phyloP scores from a whole-genome alignment of 305 asterid species.

The Rubia peregrina region DNA sequence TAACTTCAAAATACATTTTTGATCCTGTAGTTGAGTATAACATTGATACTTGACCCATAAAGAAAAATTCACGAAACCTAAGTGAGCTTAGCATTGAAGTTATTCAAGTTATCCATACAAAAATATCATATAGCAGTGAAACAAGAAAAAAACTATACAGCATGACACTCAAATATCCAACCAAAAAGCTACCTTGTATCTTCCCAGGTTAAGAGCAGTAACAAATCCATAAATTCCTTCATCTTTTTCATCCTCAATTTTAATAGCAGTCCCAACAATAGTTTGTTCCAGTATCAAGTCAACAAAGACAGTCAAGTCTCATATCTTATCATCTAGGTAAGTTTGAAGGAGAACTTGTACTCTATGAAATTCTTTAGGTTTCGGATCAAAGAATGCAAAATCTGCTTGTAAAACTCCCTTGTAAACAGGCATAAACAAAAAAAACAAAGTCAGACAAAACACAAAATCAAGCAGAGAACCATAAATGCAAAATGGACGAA shows the following conservation, averaged over 20 bases:
- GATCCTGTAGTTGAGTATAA: constrained; percentile 37
- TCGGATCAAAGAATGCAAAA: constrained; percentile 87
- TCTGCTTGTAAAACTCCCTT: constrained; percentile 83
- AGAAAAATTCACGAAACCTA: not conserved
- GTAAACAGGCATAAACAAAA: constrained; percentile 5
- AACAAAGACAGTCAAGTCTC: constrained; percentile 88
- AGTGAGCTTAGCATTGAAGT: not conserved
- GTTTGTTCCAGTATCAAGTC: constrained; percentile 82
- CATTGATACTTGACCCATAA: constrained; percentile 5
- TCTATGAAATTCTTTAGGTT: constrained; percentile 82
- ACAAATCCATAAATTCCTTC: constrained; percentile 66
- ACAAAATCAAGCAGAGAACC: not conserved
- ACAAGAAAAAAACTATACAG: not conserved
- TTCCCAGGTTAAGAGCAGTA: constrained; percentile 66
- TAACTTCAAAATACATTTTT: constrained; percentile 47
- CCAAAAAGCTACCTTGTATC: constrained; percentile 48
- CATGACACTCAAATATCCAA: not conserved
- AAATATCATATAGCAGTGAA: not conserved
- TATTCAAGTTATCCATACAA: not conserved
- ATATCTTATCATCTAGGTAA: constrained; percentile 60
- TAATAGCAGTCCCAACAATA: constrained; percentile 83
- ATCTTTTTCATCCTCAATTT: constrained; percentile 76
- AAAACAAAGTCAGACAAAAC: not conserved
- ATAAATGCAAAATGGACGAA: not conserved
- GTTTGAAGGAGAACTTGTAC: constrained; percentile 68